Evolutionary conservation across 2,329 filamentous ascomycete species (phyloP).

Genomic region (Venturia effusa): DNA sequence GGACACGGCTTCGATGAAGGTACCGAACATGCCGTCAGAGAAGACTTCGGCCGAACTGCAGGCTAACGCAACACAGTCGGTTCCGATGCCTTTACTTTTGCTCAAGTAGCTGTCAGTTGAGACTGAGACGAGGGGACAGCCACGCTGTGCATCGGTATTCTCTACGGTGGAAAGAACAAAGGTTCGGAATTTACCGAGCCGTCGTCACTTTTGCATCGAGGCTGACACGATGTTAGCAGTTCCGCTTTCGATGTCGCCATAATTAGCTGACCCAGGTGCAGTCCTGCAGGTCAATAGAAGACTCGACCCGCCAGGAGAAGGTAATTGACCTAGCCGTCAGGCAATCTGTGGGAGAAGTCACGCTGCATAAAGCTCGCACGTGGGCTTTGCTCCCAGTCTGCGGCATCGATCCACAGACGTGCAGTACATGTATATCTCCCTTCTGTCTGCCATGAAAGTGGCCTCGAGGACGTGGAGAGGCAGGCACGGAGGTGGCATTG

Average conservation of each 20-base stretch:
- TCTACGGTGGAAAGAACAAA: background rate
- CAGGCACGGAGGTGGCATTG: background rate
- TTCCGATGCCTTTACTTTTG: conserved; percentile 53
- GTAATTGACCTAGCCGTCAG: background rate
- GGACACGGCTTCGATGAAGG: conserved; percentile 68
- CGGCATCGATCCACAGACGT: background rate
- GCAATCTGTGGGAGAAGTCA: background rate
- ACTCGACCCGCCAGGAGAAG: background rate
- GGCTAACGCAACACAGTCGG: conserved; percentile 38
- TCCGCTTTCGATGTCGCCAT: background rate
- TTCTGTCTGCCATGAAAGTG: background rate
- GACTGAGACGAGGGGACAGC: background rate
- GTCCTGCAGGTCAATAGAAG: background rate
- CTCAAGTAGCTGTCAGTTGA: conserved; percentile 33
- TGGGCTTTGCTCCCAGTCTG: background rate
- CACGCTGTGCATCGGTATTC: background rate
- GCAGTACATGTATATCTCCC: background rate
- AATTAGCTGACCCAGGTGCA: background rate
- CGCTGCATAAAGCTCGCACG: background rate
- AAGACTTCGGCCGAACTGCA: background rate
- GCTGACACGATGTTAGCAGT: background rate
- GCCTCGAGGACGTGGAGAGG: background rate
- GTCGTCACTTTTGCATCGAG: background rate
- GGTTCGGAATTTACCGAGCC: background rate
- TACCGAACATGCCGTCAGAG: background rate